phyloP scores from a whole-genome alignment of 306 rosid genomes.

The Notholithocarpus densiflorus region DNA sequence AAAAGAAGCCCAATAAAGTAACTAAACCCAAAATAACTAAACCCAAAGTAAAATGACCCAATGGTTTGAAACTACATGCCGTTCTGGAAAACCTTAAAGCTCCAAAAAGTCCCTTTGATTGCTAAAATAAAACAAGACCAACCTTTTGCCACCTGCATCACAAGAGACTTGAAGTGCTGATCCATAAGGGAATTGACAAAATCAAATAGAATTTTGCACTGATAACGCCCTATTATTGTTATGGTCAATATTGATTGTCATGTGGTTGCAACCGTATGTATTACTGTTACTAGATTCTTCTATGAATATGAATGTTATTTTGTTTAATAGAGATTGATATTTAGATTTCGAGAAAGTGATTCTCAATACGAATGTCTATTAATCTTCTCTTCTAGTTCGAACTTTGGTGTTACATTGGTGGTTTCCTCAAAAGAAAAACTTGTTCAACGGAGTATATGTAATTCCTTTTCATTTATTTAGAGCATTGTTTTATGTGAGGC shows the following conservation, averaged over 20 bases:
- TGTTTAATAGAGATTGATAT: neutral
- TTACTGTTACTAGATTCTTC: neutral
- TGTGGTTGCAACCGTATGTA: neutral
- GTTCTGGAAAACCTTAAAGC: no score
- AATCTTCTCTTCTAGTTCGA: slow-evolving; percentile 49
- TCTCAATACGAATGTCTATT: slow-evolving; percentile 3
- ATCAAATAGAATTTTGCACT: neutral
- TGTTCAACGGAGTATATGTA: neutral
- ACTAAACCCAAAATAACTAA: no score
- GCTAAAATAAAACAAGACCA: no score
- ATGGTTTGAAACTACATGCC: no score
- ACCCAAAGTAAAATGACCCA: no score
- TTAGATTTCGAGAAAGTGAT: neutral
- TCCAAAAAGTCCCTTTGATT: no score
- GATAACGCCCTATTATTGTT: neutral
- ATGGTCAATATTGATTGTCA: neutral
- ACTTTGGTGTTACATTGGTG: slow-evolving; percentile 76
- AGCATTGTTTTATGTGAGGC: neutral
- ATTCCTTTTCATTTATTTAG: neutral
- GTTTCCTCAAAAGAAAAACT: slow-evolving; percentile 53
- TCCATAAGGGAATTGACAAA: neutral
- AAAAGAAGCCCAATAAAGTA: no score
- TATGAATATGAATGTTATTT: neutral
- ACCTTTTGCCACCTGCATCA: no score
- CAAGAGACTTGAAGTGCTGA: neutral